Percentiles rank a stretch among this genome's conserved stretches.
Evolutionary conservation across 1,139 yeast species (phyloP).

Genomic region (Yamadazyma triangularis): DNA sequence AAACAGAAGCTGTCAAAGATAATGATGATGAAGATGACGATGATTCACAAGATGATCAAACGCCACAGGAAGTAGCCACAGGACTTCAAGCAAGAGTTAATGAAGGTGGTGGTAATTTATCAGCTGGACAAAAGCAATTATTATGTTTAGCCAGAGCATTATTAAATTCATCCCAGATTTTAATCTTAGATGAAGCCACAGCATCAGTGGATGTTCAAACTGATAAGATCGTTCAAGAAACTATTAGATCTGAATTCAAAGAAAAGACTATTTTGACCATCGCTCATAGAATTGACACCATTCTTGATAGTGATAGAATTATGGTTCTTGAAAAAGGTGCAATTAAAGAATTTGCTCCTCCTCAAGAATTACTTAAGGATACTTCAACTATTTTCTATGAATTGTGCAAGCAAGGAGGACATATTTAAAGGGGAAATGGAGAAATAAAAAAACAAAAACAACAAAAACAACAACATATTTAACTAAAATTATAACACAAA

Average conservation of each 20-base stretch:
- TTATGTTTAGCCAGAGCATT: constrained; percentile 36
- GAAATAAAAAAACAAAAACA: too few species aligned
- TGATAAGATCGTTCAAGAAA: constrained; percentile 30
- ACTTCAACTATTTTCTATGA: constrained; percentile 24
- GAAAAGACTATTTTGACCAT: constrained; percentile 33
- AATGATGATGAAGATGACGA: constrained; percentile 18
- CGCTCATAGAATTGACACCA: constrained; percentile 35
- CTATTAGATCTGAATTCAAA: constrained; percentile 27
- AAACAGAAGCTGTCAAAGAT: constrained; percentile 18
- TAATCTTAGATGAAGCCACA: constrained; percentile 35
- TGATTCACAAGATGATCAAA: constrained; percentile 3
- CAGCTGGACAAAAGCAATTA: constrained; percentile 35
- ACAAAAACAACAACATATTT: too few species aligned
- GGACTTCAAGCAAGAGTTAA: constrained; percentile 12
- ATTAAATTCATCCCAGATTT: constrained; percentile 26
- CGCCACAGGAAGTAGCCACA: constrained; percentile 5
- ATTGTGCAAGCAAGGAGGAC: constrained; percentile 30
- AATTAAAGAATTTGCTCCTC: constrained; percentile 29
- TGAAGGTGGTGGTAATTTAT: constrained; percentile 35
- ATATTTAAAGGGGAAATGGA: constrained; percentile 12
- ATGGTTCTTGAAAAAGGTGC: constrained; percentile 29
- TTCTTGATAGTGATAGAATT: constrained; percentile 31
- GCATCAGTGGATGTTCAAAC: constrained; percentile 37
- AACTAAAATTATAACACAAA: too few species aligned
- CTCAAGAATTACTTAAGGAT: constrained; percentile 22